Evolutionary conservation across 441 rosid genomes (phyloP), one percentile per base, ranked within the genome.

Genomic region (Eruca vesicaria): DNA sequence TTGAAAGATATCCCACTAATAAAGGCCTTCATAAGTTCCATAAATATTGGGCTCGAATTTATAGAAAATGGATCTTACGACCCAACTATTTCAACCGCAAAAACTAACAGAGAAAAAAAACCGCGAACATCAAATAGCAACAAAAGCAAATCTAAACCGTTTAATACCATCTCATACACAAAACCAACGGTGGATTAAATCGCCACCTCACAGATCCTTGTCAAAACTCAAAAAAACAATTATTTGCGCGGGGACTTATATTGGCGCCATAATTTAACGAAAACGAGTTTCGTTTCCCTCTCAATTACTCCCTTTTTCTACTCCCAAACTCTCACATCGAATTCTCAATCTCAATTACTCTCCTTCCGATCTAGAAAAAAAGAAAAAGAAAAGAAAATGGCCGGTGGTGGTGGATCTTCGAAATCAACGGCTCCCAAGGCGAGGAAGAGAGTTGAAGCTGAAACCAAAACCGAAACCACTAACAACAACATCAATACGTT

Each of bases 381-480:
- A 38, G n/a, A 38, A 5, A 5, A 43, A 23, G 45, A 2, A 6
- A 45, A 23, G 48, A 31, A 29, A 32, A 86, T 85, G 89, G 84
- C 82, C 1, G 83, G 53, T 15, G 88, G 48, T 12, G 15, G 82
- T 0, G 82, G 83, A 61, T 81, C 88, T 12, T 48, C 82, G 10
- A 86, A 76, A 20, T 12, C 87, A 18, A 86, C 79, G 20, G 77
- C 87, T 9, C 80, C 89, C 2, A 87, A 87, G 75, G 76, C 83
- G 28, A 84, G 93, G 88, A 95, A 91, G 86, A 86, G 98, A 69
- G 97, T 87, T 2, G 97, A 95, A 62, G 96, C 89, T 2, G 88
- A 74, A 45, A 61, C 21, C 29, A 36, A 28, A 31, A 29, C 26
- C 85, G 84, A 88, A 83, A 81, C 1, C 31, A 28, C 2, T n/a